Percentiles rank a stretch among this genome's conserved stretches.
Evolutionary conservation across 345 rosid genomes (phyloP).

Genomic region (Camelina laxa): DNA sequence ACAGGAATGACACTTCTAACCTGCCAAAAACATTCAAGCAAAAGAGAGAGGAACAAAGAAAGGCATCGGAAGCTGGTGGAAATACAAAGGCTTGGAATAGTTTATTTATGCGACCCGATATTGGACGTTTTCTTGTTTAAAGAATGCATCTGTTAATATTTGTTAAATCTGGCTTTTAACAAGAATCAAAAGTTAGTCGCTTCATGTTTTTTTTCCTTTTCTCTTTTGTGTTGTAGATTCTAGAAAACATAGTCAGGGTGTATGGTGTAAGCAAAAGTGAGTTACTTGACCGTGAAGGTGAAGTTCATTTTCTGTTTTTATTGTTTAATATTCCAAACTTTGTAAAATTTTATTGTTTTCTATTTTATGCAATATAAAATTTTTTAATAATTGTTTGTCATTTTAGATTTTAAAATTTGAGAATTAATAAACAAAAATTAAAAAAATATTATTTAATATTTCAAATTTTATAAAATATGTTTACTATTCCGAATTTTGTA

Average conservation of each 20-base stretch:
- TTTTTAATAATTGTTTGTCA: too few relatives aligned
- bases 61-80: constrained; percentile 91
- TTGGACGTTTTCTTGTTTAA: constrained; percentile 52
- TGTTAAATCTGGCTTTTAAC: background rate
- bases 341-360: too few relatives aligned
- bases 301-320: too few relatives aligned
- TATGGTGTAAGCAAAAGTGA: constrained; percentile 91
- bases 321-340: too few relatives aligned
- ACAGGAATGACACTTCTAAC: constrained; percentile 45
- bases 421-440: too few relatives aligned
- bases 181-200: too few relatives aligned
- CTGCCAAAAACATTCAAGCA: constrained; percentile 76
- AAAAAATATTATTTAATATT: too few relatives aligned
- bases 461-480: too few relatives aligned
- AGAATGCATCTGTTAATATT: constrained; percentile 26
- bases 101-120: constrained; percentile 88
- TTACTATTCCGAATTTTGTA: too few relatives aligned
- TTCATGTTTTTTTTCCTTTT: constrained; percentile 5
- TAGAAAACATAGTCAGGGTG: constrained; percentile 83
- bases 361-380: too few relatives aligned
- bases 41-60: constrained; percentile 75
- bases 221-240: constrained; percentile 54
- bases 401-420: too few relatives aligned
- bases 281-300: constrained; percentile 83
- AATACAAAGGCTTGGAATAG: constrained; percentile 93